These are phyloP conservation scores for Lunularia cruciata DNA, from an alignment of 225 moss, liverwort and hornwort genomes.

Conservation along the genomic window DNA sequence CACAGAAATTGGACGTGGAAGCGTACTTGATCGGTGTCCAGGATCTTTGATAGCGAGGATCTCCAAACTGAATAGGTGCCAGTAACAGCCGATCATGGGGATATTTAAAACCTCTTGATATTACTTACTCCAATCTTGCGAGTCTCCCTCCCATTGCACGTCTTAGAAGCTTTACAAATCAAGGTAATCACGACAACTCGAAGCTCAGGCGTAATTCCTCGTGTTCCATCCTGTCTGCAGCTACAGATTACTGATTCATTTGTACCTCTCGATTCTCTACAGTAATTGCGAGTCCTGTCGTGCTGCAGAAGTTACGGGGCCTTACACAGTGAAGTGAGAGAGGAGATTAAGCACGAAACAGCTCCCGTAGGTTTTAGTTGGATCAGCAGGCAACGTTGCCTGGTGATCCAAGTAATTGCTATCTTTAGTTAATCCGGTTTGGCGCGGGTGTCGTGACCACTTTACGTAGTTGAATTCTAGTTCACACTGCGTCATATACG, in stretches of 20 bases:
- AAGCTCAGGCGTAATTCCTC: background rate
- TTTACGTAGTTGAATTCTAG: no score
- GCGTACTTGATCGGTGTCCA: no score
- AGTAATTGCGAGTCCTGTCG: background rate
- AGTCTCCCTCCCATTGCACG: conserved; percentile 6
- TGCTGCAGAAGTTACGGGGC: background rate
- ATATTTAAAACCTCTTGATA: background rate
- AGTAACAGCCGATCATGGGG: background rate
- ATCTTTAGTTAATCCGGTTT: no score
- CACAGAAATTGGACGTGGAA: no score
- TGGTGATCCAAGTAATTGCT: no score
- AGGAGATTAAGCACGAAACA: background rate
- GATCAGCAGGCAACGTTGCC: background rate
- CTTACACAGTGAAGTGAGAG: background rate
- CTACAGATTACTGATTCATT: background rate
- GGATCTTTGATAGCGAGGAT: no score
- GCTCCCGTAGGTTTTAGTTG: background rate
- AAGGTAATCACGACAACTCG: background rate
- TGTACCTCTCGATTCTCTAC: background rate
- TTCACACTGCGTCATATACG: no score
- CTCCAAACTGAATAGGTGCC: background rate
- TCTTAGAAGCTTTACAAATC: background rate
- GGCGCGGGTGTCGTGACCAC: no score
- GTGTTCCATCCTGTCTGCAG: background rate
- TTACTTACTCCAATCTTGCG: background rate